Base-by-base conservation (phyloP, 2,329 filamentous ascomycete genomes). In the Cladobotryum mycophilum region DNA sequence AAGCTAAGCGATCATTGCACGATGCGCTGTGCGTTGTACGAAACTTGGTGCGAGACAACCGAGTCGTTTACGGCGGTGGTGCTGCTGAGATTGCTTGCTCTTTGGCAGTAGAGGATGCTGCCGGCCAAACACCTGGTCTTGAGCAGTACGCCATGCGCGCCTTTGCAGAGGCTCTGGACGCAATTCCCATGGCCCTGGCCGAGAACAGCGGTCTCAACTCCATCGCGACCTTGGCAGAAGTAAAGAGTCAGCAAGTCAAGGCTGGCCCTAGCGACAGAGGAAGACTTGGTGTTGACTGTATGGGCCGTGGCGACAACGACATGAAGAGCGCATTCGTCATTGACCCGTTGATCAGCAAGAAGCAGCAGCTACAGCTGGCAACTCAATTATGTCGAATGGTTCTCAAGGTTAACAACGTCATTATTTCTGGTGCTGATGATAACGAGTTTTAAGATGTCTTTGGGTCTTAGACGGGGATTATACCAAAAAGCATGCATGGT, bases 81-180 rank as follows among this genome's bases (percentile, higher is more conserved):
- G 89, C 93, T 30, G 92, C 93, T 44, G 93, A 99, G 71, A 95
- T 99, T 67, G 91, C 95, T 55, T 99, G 95, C 78, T 95, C 90
- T 18, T 75, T 99, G 49, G 93, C 93, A 3, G 92, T 99, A 42
- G 92, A 97, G 71, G 91, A 96, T 62, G 92, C 89, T 22, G 92
- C 92, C 41, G 85, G 91, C 64, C 89, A 95, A 84, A 96, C 89
- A 47, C 89, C 91, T 20, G 93, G 93, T n/a, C 82, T 99, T 37
- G 92, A 96, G 73, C 93, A 99, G 73, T 99, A 99, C 70, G 91
- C 92, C 58, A 99, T 99, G 92, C 88, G 93, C 55, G 93, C 93
- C 20, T 99, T 99, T 67, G 82, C 93, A 54, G 92, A 97, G 70
- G 95, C 93, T 5, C 82, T 99, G 35, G 93, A 99, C 69, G 80